Conservation (phyloP, 139 green algal species). For the Chlorella ohadii region DNA sequence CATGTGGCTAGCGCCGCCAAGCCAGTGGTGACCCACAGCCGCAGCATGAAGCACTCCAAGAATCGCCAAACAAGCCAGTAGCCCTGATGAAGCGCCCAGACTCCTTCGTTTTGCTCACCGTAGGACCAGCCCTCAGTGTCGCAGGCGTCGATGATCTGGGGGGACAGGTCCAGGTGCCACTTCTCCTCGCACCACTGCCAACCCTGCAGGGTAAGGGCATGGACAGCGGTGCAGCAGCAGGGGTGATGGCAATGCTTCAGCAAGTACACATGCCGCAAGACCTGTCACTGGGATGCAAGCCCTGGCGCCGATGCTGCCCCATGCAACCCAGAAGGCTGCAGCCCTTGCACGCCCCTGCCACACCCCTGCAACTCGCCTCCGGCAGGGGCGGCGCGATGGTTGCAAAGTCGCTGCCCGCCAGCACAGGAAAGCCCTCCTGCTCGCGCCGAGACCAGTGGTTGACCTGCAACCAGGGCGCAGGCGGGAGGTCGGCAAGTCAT, state of each 20-base stretch:
- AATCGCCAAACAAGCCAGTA: no score
- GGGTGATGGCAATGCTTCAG: neutral
- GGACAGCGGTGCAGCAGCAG: neutral
- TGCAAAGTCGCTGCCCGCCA: neutral
- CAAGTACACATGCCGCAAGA: no score
- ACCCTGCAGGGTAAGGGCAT: slow-evolving; percentile 11
- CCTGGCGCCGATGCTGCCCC: no score
- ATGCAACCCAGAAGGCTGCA: no score
- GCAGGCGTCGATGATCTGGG: slow-evolving; percentile 43
- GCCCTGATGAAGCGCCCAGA: no score
- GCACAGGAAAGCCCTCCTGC: slow-evolving; percentile 21
- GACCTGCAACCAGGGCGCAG: neutral
- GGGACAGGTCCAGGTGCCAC: slow-evolving; percentile 80
- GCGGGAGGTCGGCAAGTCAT: neutral
- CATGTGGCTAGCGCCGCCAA: no score
- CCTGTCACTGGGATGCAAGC: no score
- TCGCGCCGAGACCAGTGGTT: slow-evolving; percentile 25
- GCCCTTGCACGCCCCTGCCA: neutral
- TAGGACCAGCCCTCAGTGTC: slow-evolving; percentile 85
- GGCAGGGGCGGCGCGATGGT: slow-evolving; percentile 24
- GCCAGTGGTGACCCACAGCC: no score
- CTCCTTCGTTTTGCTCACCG: no score
- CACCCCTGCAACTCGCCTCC: neutral
- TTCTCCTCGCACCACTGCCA: slow-evolving; percentile 70
- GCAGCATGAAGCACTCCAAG: no score